Base-by-base conservation (phyloP, 164 flowering plant species). In the Berberis vulgaris region DNA sequence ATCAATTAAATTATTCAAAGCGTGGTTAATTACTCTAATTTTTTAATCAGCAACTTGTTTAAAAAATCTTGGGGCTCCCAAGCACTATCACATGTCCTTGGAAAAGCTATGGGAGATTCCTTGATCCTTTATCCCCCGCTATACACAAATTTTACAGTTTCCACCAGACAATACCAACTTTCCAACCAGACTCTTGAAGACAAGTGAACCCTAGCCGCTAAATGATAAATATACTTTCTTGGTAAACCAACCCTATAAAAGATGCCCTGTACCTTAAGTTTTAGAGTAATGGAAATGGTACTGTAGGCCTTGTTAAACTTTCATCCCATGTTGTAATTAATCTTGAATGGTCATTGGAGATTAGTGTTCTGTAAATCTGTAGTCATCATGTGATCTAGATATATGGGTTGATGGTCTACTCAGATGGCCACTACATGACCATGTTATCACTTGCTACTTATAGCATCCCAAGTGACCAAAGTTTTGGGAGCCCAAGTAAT, bases 131-230 rank as follows among this genome's bases (percentile, higher is more conserved):
- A 13, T 11, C 40, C n/a, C 49, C 52, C 52, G 45, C 62, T 60
- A 5, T 26, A 13, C 62, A 60, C 45, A 60, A 43, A 26, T 60
- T 60, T 52, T 11, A 60, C 49, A 5, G 47, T 60, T 60, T 45
- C 38, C 38, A 26, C 49, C 45, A 41, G 62, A 60, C 62, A 60
- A 60, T 42, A 43, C 49, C 64, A 49, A 49, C 64, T 61, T 61
- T 61, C 49, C 64, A 61, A 41, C 64, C 64, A 9, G 43, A 61
- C 11, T 2, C 2, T 5, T 43, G 6, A 45, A 26, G 8, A 39
- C 8, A 9, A 46, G 2, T 45, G 3, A 60, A 60, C 49, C 52
- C 63, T 46, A 60, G 52, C 52, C 53, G 52, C 52, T 60, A 60
- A 45, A 60, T 39, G 39, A 13, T 60, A 54, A 26, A 54, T 7